These are phyloP conservation scores for Pseudocercospora fuligena DNA, from an alignment of 2,329 filamentous ascomycete genomes.

Conservation along the genomic window DNA sequence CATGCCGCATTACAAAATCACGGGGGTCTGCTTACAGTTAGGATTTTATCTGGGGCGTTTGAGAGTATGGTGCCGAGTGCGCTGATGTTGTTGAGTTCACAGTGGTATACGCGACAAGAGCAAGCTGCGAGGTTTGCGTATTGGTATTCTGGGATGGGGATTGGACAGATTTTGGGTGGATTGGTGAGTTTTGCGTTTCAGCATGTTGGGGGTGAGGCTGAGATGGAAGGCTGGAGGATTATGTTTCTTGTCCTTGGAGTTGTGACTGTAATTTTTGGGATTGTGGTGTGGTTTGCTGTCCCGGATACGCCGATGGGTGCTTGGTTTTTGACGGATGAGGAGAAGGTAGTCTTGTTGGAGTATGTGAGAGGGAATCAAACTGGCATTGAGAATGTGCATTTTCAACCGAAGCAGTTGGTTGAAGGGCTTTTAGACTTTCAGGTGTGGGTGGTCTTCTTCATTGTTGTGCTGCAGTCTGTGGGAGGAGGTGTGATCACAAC, in stretches of 20 bases:
- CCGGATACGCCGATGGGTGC: slow-evolving; percentile 68
- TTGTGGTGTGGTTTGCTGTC: slow-evolving; percentile 21
- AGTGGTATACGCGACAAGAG: neutral
- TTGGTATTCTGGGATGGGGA: slow-evolving; percentile 73
- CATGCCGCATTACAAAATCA: slow-evolving; percentile 25
- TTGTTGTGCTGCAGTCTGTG: slow-evolving; percentile 38
- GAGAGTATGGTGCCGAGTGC: slow-evolving; percentile 4
- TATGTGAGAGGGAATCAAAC: slow-evolving; percentile 49
- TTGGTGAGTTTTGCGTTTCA: slow-evolving; percentile 62
- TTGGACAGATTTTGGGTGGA: slow-evolving; percentile 71
- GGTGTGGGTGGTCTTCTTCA: slow-evolving; percentile 42
- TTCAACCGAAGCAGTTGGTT: slow-evolving; percentile 56
- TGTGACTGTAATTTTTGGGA: slow-evolving; percentile 25
- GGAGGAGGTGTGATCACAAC: slow-evolving; percentile 60
- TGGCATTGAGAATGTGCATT: slow-evolving; percentile 50
- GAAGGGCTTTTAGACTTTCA: slow-evolving; percentile 68
- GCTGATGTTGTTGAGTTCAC: neutral
- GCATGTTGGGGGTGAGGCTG: slow-evolving; percentile 30
- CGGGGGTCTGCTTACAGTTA: neutral
- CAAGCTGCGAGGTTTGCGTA: neutral
- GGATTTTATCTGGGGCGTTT: neutral
- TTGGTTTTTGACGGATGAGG: slow-evolving; percentile 66
- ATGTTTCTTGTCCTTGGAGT: slow-evolving; percentile 31
- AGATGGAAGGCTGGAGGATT: slow-evolving; percentile 31
- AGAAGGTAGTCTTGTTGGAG: slow-evolving; percentile 51